A percentile compares a stretch with the other conserved stretches of the same genome.
Conservation (phyloP, 148 eudicot genomes). For the Vaccinium vitisidaea region DNA sequence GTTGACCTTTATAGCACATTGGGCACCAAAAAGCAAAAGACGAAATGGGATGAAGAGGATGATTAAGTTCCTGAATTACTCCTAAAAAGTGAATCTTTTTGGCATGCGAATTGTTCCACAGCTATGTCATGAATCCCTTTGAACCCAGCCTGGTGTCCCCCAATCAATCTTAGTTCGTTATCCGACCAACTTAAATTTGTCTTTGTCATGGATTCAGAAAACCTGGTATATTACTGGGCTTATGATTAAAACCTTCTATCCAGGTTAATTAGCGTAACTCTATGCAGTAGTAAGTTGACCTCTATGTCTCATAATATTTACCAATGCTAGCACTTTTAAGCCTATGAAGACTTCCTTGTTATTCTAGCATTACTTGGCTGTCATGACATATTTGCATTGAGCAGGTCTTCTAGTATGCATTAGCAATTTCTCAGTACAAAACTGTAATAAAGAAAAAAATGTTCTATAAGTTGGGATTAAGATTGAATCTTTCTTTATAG, state of each 20-base stretch:
- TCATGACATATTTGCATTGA: neutral
- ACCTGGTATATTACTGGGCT: neutral
- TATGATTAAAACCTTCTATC: neutral
- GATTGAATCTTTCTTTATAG: neutral
- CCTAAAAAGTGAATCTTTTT: neutral
- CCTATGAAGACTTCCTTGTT: neutral
- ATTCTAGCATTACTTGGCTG: neutral
- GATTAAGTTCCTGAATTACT: neutral
- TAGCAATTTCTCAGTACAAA: neutral
- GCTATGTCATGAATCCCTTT: neutral
- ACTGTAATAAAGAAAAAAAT: neutral
- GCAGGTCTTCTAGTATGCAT: neutral
- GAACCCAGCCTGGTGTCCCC: neutral
- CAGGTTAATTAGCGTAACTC: neutral
- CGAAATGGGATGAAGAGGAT: neutral
- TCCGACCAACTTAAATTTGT: neutral
- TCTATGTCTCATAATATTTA: neutral
- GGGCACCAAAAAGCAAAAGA: neutral
- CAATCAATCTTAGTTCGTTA: neutral
- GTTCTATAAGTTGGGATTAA: neutral
- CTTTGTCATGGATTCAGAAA: neutral
- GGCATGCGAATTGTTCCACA: neutral
- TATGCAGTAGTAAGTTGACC: neutral
- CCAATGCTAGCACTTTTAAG: neutral
- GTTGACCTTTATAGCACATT: neutral